phyloP scores from a whole-genome alignment of 148 eudicot species.

The Drosera capensis region DNA sequence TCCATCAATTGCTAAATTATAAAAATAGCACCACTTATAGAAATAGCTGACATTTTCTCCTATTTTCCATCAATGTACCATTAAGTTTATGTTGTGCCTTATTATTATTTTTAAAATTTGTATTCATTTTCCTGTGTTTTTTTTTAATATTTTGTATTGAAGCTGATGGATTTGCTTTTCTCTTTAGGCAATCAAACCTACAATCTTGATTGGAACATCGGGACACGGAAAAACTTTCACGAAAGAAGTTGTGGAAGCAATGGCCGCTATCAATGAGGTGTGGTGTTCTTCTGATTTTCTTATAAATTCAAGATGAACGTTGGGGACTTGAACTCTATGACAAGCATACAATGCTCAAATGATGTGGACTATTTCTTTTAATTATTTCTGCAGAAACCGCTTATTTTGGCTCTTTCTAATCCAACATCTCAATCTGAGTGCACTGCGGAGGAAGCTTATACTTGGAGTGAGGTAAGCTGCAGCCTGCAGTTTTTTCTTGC shows the following conservation, averaged over 20 bases:
- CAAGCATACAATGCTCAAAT: too few species aligned
- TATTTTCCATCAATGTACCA: too few species aligned
- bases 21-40: too few species aligned
- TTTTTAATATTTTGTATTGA: too few species aligned
- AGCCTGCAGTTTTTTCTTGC: background rate
- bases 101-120: too few species aligned
- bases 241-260: constrained; percentile 74
- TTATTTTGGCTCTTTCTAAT: constrained; percentile 90
- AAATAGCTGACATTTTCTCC: too few species aligned
- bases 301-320: too few species aligned
- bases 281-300: too few species aligned
- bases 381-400: constrained; percentile 46
- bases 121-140: too few species aligned
- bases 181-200: constrained; percentile 67
- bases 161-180: background rate
- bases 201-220: constrained; percentile 75
- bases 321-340: too few species aligned
- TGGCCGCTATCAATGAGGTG: constrained; percentile 71
- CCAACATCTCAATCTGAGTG: constrained; percentile 93
- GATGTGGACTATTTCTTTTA: background rate
- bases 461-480: constrained; percentile 56
- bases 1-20: too few species aligned
- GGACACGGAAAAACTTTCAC: constrained; percentile 82
- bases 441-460: constrained; percentile 95
- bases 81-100: too few species aligned